These are phyloP conservation scores for Grosmannia huntii DNA, from an alignment of 2,329 filamentous ascomycete genomes.

Conservation along the genomic window DNA sequence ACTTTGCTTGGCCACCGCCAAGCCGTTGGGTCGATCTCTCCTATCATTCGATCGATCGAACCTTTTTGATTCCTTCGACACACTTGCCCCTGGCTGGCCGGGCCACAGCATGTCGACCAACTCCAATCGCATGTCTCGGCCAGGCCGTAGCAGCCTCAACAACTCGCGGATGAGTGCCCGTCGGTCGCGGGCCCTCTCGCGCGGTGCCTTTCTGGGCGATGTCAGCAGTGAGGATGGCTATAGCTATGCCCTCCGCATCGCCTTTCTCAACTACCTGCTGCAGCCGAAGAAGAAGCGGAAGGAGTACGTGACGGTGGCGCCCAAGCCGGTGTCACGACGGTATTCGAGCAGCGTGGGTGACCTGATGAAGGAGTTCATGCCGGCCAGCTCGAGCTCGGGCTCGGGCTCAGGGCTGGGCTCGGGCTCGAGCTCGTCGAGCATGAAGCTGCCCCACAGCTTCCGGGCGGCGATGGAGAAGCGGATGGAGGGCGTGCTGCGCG, in stretches of 20 bases:
- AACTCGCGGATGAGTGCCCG: conserved; percentile 29
- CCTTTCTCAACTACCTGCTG: conserved; percentile 84
- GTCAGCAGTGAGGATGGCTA: conserved; percentile 72
- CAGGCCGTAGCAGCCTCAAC: conserved; percentile 31
- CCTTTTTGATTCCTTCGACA: too few species aligned
- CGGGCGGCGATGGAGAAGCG: conserved; percentile 49
- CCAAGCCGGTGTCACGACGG: conserved; percentile 17
- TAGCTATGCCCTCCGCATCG: conserved; percentile 77
- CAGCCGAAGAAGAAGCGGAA: conserved; percentile 83
- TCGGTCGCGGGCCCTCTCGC: conserved; percentile 30
- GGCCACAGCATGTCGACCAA: conserved; percentile 31
- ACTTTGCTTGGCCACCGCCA: neutral
- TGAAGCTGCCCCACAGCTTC: conserved; percentile 47
- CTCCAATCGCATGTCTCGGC: conserved; percentile 33
- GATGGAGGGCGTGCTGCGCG: conserved; percentile 67
- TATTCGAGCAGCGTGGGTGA: conserved; percentile 59
- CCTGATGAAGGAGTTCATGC: conserved; percentile 73
- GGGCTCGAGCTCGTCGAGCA: conserved; percentile 30
- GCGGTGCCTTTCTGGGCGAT: conserved; percentile 23
- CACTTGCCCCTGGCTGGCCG: neutral
- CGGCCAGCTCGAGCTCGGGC: conserved; percentile 16
- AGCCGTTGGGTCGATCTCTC: neutral
- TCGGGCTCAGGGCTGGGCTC: conserved; percentile 11
- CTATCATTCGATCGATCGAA: too few species aligned
- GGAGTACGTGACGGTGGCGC: conserved; percentile 60